Evolutionary conservation across 176 grass and related monocot species (phyloP).

Genomic region (bread wheat (Triticum aestivum)): DNA sequence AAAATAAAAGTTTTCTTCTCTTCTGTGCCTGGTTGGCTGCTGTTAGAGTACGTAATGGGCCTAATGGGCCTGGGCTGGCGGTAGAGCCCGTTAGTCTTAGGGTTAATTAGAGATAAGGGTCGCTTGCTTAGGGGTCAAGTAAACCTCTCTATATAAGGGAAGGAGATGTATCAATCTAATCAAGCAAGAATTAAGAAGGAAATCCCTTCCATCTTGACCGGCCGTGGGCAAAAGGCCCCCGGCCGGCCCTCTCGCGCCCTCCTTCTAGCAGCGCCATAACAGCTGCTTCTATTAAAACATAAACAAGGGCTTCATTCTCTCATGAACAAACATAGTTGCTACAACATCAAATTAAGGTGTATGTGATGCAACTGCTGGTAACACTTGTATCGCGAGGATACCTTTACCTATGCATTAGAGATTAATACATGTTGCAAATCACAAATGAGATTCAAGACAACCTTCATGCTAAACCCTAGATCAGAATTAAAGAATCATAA

Average conservation of each 20-base stretch:
- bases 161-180: no score
- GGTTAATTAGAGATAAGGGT: no score
- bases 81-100: no score
- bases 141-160: no score
- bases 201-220: no score
- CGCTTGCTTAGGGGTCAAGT: no score
- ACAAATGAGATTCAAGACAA: neutral
- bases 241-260: no score
- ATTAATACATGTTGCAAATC: conserved; percentile 12
- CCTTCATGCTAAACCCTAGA: neutral
- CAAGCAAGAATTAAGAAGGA: no score
- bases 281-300: neutral
- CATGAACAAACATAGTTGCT: neutral
- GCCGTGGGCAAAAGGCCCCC: no score
- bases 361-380: neutral
- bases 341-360: conserved; percentile 2
- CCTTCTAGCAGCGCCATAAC: no score
- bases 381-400: neutral
- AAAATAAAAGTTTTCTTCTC: neutral
- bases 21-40: neutral
- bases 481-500: neutral
- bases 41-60: no score
- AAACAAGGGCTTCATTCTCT: neutral
- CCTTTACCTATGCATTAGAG: neutral
- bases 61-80: no score